Base-by-base conservation (phyloP, 192 early-diverging fungal species). In the Neocallimastix lanati region DNA sequence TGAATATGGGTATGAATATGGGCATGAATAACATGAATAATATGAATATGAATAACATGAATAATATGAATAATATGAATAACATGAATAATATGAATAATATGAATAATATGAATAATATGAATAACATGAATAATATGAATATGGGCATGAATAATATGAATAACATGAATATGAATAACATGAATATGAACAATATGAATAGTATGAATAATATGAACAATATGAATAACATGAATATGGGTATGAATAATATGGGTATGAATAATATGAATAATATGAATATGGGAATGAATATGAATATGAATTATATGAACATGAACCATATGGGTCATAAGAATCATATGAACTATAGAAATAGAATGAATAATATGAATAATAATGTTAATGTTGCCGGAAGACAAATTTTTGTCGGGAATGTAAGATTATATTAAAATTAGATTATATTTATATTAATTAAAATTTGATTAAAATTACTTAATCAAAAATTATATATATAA, bases 391-490 rank as follows among this genome's bases (percentile, higher is more conserved):
- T 79, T 29, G 85, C 82, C 12, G 89, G 86, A 21, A 82, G 92
- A 77, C 90, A 87, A 79, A 50, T 93, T 28, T 90, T 86, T 82
- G 83, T 93, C 28, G 86, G 86, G 35, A 93, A 93, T 81, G 92
- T 93, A 85, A 81, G 84, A n/a, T n/a, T n/a, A n/a, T n/a, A n/a
- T n/a, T n/a, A n/a, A n/a, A n/a, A n/a, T n/a, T n/a, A n/a, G n/a
- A n/a, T n/a, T n/a, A n/a, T n/a, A n/a, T n/a, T n/a, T n/a, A n/a
- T n/a, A n/a, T n/a, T n/a, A n/a, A n/a, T n/a, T n/a, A n/a, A n/a
- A n/a, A n/a, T n/a, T n/a, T n/a, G n/a, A n/a, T n/a, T n/a, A n/a
- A n/a, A n/a, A n/a, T n/a, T n/a, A n/a, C n/a, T n/a, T n/a, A n/a
- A n/a, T n/a, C n/a, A n/a, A n/a, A n/a, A n/a, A n/a, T n/a, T n/a